Evolutionary conservation across 345 rosid genomes (phyloP).

Genomic region (Eucalyptus coolabah): DNA sequence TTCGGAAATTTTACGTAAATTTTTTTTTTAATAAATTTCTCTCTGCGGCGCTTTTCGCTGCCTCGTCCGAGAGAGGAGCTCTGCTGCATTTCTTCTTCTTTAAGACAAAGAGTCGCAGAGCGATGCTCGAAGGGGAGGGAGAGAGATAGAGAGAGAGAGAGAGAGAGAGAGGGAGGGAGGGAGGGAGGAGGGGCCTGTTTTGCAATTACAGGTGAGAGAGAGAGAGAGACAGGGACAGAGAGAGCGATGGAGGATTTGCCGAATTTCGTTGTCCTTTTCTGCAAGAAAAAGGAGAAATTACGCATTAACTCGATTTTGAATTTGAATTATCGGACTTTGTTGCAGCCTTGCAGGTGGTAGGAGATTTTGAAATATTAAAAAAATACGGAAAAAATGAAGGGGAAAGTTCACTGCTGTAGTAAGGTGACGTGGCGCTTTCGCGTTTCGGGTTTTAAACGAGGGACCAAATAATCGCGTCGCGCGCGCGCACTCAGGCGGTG

Average conservation of each 20-base stretch:
- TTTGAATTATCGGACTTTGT: neutral
- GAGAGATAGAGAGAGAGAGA: neutral
- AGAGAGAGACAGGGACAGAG: neutral
- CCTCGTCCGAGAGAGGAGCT: slow-evolving; percentile 3
- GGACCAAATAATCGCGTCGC: slow-evolving; percentile 7
- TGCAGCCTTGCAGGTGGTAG: neutral
- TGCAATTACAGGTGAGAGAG: neutral
- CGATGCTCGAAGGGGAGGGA: neutral
- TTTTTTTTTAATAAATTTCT: neutral
- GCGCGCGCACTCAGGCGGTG: neutral
- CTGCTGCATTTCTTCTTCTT: slow-evolving; percentile 46
- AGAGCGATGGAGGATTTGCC: neutral
- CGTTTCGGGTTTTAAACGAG: neutral
- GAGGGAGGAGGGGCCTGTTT: neutral
- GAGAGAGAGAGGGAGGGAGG: neutral
- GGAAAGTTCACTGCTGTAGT: neutral
- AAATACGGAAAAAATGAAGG: neutral
- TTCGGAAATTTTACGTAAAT: neutral
- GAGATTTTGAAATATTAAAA: neutral
- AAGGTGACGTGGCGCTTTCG: slow-evolving; percentile 17
- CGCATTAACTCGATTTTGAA: neutral
- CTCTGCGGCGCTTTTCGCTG: neutral
- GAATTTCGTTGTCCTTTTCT: neutral
- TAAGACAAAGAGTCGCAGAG: slow-evolving; percentile 43
- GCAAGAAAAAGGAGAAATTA: neutral